A percentile compares a stretch with the other conserved stretches of the same genome.
Conservation (phyloP, 257 asterid species). For the Gentiana macrophylla region DNA sequence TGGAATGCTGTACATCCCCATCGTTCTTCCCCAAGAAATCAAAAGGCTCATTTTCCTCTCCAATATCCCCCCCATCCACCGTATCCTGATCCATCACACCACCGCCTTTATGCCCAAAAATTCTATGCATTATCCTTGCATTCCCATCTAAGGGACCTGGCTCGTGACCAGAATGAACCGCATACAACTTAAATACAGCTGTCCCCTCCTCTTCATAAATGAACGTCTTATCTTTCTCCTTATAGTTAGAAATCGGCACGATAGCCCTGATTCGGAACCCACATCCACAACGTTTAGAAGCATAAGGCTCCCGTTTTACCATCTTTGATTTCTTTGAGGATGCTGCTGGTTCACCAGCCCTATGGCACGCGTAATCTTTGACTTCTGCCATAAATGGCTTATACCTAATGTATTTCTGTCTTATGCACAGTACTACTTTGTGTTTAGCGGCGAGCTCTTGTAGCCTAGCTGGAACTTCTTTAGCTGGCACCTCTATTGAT, state of each 20-base stretch:
- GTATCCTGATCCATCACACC: conserved; percentile 71
- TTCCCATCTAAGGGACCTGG: conserved; percentile 96
- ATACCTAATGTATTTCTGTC: conserved; percentile 89
- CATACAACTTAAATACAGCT: conserved; percentile 89
- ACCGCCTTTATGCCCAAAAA: conserved; percentile 90
- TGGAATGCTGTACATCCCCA: conserved; percentile 50
- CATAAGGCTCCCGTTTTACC: conserved; percentile 78
- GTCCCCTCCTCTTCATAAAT: conserved; percentile 95
- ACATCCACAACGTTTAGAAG: conserved; percentile 92
- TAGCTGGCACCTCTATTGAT: conserved; percentile 86
- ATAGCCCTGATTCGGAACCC: conserved; percentile 90
- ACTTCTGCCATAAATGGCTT: conserved; percentile 99
- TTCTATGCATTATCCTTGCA: conserved; percentile 91
- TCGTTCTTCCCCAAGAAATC: conserved; percentile 54
- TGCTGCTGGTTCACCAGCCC: conserved; percentile 94
- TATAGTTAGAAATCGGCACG: conserved; percentile 87
- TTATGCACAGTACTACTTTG: conserved; percentile 83
- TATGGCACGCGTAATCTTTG: conserved; percentile 93
- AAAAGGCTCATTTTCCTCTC: conserved; percentile 63
- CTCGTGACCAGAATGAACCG: conserved; percentile 93
- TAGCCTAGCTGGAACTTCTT: conserved; percentile 73
- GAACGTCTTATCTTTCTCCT: conserved; percentile 86
- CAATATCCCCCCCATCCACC: conserved; percentile 68
- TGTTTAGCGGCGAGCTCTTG: conserved; percentile 86
- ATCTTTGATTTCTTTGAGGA: conserved; percentile 62